Base-by-base conservation (phyloP, 768 basidiomycete genomes). In the Boletus reticuloceps region DNA sequence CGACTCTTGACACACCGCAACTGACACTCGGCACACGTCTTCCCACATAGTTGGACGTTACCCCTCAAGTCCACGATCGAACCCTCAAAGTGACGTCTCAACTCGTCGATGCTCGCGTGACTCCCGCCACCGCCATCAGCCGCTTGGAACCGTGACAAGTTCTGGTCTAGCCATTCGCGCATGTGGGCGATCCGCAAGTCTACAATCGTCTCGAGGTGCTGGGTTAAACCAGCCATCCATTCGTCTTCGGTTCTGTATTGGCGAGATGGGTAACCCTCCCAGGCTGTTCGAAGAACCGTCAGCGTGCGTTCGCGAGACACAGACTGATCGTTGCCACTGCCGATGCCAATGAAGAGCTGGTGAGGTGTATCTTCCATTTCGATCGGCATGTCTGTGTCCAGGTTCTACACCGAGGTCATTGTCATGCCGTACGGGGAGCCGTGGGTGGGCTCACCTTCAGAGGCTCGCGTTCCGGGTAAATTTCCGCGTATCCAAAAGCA, bases 381-480 rank as follows among this genome's bases (percentile, higher is more conserved):
- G n/a, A 85, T 70, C 2, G 68, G 55, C 6, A 63, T 45, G 52
- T 81, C 79, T 8, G 77, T 81, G 53, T 85, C 83, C 46, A 83
- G 61, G 61, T 83, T 82, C 83, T 83, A 31, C 50, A 19, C 50
- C 0, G n/a, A 22, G 38, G 12, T 51, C 16, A 51, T 50, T 12
- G 1, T 46, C n/a, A 10, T 36, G 3, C 3, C 1, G 10, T 1
- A 5, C 13, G 1, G 0, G 2, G 10, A 46, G n/a, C 6, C 2
- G 25, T 2, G 14, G 22, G 20, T 7, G n/a, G 6, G 6, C 14
- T 48, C 20, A 82, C 84, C 74, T 81, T 84, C 27, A 85, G 64
- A 1, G 74, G 76, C 55, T 83, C 82, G 4, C 47, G 59, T n/a
- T 77, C 75, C 0, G 81, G 78, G 7, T 77, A 70, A 12, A 75